Evolutionary conservation across 805 yeast genomes (phyloP), one percentile per base, ranked within the genome.

Genomic region (Candida mattraensis): DNA sequence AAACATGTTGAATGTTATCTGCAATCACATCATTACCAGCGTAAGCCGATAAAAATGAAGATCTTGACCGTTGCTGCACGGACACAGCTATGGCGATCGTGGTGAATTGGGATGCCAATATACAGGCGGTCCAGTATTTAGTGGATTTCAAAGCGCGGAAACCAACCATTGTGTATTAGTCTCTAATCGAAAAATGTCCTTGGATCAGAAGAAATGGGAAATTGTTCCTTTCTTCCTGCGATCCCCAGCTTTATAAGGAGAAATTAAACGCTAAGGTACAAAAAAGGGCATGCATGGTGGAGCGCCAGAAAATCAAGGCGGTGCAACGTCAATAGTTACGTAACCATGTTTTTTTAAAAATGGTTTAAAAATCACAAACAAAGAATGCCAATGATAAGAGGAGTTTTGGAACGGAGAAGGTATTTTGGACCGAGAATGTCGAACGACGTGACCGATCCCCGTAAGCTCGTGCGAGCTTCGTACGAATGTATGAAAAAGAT

Each of bases 401-500:
- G n/a, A n/a, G n/a, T n/a, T n/a, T n/a, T n/a, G n/a, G n/a, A 10
- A n/a, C 18, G 19, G 12, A 23, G 18, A n/a, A n/a, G 15, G 9
- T 18, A 11, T 11, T 7, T 20, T n/a, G n/a, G n/a, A n/a, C n/a
- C n/a, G n/a, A n/a, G n/a, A 13, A 13, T 15, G 18, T 30, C 37
- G 11, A 45, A 51, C 18, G 62, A 57, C 38, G 52, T 58, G 7
- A 42, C n/a, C n/a, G n/a, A n/a, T n/a, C n/a, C n/a, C n/a, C n/a
- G 39, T 35, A 47, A 41, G 16, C 37, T 51, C 10, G 47, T 58
- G 9, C 45, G 42, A 16, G 60, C 56, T 3, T 45, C 58, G 5
- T 50, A 51, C 35, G 53, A 51, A 18, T 60, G 65, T 29, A 35
- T 69, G 12, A 56, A 58, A 29, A 58, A 45, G 21, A 57, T 69